phyloP scores from a whole-genome alignment of 768 basidiomycete genomes.

The Lactifluus piperatus region DNA sequence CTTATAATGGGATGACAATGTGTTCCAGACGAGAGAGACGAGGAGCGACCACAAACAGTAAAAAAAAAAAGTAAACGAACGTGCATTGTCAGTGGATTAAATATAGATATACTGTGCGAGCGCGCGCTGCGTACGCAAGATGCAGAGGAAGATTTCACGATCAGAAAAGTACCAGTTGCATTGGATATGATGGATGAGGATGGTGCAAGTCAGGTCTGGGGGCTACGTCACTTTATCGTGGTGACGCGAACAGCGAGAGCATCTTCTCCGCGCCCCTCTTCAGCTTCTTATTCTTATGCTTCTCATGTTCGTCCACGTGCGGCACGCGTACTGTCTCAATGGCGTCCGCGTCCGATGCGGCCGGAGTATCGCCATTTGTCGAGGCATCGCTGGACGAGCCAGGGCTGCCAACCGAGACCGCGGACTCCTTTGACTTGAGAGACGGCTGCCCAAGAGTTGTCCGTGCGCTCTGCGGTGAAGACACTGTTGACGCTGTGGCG shows the following conservation, averaged over 20 bases:
- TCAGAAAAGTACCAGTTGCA: not conserved
- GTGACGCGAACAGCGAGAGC: slow-evolving; percentile 71
- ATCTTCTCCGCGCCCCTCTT: slow-evolving; percentile 85
- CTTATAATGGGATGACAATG: slow-evolving; percentile 18
- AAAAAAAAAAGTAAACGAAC: not conserved
- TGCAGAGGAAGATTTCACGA: slow-evolving; percentile 6
- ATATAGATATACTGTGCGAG: slow-evolving; percentile 15
- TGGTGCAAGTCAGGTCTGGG: not conserved
- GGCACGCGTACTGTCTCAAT: slow-evolving; percentile 13
- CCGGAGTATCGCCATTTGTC: slow-evolving; percentile 38
- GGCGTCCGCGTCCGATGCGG: slow-evolving; percentile 11
- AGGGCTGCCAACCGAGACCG: slow-evolving; percentile 59
- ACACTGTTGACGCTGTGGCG: slow-evolving; percentile 36
- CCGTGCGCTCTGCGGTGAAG: slow-evolving; percentile 46
- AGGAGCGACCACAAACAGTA: not conserved
- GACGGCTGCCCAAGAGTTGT: slow-evolving; percentile 49
- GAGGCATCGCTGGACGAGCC: slow-evolving; percentile 69
- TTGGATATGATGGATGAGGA: not conserved
- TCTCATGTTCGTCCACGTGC: slow-evolving; percentile 35
- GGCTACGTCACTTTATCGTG: slow-evolving; percentile 30
- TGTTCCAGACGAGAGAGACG: not conserved
- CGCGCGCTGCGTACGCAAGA: slow-evolving; percentile 10
- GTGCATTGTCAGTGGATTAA: slow-evolving; percentile 13
- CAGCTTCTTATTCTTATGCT: slow-evolving; percentile 67
- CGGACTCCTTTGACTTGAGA: slow-evolving; percentile 74